These are phyloP conservation scores for Apiosordaria backusii DNA, from an alignment of 495 filamentous ascomycete species.

Conservation along the genomic window DNA sequence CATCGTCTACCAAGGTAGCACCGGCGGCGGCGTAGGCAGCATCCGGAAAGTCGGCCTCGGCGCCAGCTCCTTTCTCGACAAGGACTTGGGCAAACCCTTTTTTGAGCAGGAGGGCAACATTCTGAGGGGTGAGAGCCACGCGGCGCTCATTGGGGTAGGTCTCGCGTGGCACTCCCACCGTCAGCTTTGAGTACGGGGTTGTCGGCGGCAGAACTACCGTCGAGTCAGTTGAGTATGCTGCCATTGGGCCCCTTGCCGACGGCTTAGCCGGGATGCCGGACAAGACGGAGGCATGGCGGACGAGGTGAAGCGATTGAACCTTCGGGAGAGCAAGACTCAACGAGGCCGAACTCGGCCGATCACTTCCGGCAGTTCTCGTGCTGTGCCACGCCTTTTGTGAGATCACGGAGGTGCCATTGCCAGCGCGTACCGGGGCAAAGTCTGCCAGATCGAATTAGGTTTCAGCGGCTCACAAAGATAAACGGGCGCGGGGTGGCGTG, in stretches of 20 bases:
- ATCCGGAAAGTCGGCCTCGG: constrained; percentile 66
- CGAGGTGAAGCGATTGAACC: constrained; percentile 24
- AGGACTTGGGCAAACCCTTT: constrained; percentile 73
- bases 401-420: constrained; percentile 17
- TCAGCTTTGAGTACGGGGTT: constrained; percentile 62
- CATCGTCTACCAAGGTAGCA: constrained; percentile 61
- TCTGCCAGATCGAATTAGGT: constrained; percentile 20
- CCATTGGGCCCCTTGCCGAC: constrained; percentile 10
- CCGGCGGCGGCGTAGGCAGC: constrained; percentile 68
- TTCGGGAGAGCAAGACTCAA: constrained; percentile 25
- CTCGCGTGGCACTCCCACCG: constrained; percentile 69
- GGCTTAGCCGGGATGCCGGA: constrained; percentile 21
- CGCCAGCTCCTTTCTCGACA: constrained; percentile 71
- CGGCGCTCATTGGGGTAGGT: constrained; percentile 68
- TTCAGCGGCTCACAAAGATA: background rate
- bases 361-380: constrained; percentile 16
- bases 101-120: constrained; percentile 70
- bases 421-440: constrained; percentile 13
- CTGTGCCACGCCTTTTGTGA: constrained; percentile 35
- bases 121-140: constrained; percentile 75
- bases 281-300: constrained; percentile 36
- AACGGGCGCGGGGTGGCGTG: background rate
- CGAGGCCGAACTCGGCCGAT: constrained; percentile 15
- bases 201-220: constrained; percentile 44
- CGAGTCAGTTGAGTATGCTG: constrained; percentile 35